Base-by-base conservation (phyloP, 345 rosid species). In the thale cress (Arabidopsis thaliana) region DNA sequence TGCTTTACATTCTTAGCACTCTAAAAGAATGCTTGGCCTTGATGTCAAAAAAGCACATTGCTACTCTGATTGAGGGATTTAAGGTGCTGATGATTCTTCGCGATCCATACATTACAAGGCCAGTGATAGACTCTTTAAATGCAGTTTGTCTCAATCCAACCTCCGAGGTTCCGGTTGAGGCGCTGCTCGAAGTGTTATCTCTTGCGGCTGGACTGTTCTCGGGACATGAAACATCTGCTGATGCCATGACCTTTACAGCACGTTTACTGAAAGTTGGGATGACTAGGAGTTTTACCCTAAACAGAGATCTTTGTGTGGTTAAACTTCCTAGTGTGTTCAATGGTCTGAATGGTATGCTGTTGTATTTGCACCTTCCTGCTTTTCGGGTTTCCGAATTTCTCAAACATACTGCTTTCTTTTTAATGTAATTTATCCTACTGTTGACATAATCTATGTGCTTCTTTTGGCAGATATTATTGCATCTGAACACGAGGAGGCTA, bases 401-500 rank as follows among this genome's bases (percentile, higher is more conserved):
- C 58, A 61, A 37, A 37, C 52, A 59, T 38, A 12, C 11, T 57
- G 10, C 12, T 72, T 65, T 40, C 22, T 69, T 59, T 5, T 36
- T 57, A 77, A 3, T 46, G 61, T 9, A 13, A 40, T 38, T 57
- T 71, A 48, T 70, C 67, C 12, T 59, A 32, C 46, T 30, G 20
- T 40, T 71, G 8, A 57, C 55, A 56, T 65, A 55, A 48, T 50
- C 16, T 25, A 61, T 57, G 34, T 36, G 7, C 33, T 69, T 79
- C 25, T 65, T 77, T 73, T 83, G 81, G 75, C 84, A 95, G 99
- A 92, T 83, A 84, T 90, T 80, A 10, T 92, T 80, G 89, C 85
- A n/a, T 89, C 92, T 9, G 96, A 92, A 72, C 97, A 95, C n/a
- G 96, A 95, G 81, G 99, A 92, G 84, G 93, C 99, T 44, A 82